Evolutionary conservation across 768 basidiomycete species (phyloP).

Genomic region (Tubosaeta brunneosetosa): DNA sequence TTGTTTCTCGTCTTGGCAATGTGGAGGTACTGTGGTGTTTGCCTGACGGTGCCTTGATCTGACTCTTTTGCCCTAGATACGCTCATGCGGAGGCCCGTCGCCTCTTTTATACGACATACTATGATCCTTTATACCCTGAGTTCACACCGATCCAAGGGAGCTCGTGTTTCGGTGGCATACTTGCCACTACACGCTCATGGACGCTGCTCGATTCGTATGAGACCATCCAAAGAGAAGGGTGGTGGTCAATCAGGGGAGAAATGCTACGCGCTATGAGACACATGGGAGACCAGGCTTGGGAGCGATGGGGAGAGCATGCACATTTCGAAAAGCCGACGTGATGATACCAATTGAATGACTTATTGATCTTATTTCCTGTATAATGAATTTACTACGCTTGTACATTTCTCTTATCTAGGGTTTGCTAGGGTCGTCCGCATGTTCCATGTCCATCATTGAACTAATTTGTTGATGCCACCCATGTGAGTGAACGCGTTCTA

Average conservation of each 20-base stretch:
- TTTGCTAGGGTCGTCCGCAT: constrained; percentile 3
- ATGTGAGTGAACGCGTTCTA: constrained; percentile 21
- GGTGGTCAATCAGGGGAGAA: constrained; percentile 35
- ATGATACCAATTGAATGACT: constrained; percentile 12
- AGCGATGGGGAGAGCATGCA: constrained; percentile 35
- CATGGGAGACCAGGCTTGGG: constrained; percentile 41
- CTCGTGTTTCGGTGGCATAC: constrained; percentile 27
- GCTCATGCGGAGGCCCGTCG: constrained; percentile 48
- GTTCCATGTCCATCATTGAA: not conserved
- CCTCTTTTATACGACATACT: constrained; percentile 69
- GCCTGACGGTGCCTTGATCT: constrained; percentile 4
- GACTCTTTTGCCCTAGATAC: constrained; percentile 27
- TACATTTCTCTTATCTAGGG: constrained; percentile 7
- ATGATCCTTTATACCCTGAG: constrained; percentile 74
- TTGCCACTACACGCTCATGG: constrained; percentile 36
- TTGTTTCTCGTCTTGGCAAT: constrained; percentile 44
- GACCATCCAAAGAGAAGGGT: constrained; percentile 39
- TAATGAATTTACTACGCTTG: constrained; percentile 12
- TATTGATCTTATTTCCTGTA: constrained; percentile 17
- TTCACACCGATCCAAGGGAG: constrained; percentile 46
- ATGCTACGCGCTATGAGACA: constrained; percentile 37
- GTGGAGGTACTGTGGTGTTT: constrained; percentile 48
- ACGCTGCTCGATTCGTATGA: constrained; percentile 35
- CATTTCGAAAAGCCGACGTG: constrained; percentile 29
- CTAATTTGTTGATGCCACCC: constrained; percentile 22